Base-by-base conservation (phyloP, 2,329 filamentous ascomycete genomes). In the Diaporthe velutina region DNA sequence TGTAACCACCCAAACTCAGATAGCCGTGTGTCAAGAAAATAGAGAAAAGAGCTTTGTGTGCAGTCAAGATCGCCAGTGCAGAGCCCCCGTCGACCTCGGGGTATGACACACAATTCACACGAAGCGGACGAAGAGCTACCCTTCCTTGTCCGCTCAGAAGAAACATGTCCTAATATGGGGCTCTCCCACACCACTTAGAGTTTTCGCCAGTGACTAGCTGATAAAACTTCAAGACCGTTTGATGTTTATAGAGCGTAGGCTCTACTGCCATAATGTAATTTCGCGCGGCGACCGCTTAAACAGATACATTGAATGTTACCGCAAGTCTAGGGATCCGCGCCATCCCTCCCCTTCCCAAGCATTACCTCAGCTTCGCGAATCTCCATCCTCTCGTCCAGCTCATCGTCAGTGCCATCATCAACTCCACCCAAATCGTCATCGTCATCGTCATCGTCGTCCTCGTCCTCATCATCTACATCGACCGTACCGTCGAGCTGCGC, bases 371-470 rank as follows among this genome's bases (percentile, higher is more conserved):
- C 78, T 57, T 83, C 80, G 35, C 79, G 77, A 25, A 80, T 77
- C 50, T 82, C 80, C 74, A 83, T 78, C 33, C 78, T 74, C 73
- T 79, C 78, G 40, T 79, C 77, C 8, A 78, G 75, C 3, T 84
- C 82, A 25, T 85, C 81, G 22, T 83, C 84, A 28, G 83, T 84
- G 1, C 81, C 82, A 9, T 79, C 80, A n/a, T 64, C 64, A 25
- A 61, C 30, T 17, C 9, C 48, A 35, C 70, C 72, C 15, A 73
- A 61, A 38, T 77, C 78, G 30, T 78, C 76, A 50, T 79, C 77
- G 8, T 79, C 78, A 15, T 78, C 78, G 22, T 77, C 74, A 13
- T 79, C 76, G 1, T 71, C 75, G 0, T 71, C 75, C 0, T 77
- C 79, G 1, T 77, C 58, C 2, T 64, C 60, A 2, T 64, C 60